Conservation (phyloP, 2,329 filamentous ascomycete genomes). For the Rhexocercosporidium sp. region DNA sequence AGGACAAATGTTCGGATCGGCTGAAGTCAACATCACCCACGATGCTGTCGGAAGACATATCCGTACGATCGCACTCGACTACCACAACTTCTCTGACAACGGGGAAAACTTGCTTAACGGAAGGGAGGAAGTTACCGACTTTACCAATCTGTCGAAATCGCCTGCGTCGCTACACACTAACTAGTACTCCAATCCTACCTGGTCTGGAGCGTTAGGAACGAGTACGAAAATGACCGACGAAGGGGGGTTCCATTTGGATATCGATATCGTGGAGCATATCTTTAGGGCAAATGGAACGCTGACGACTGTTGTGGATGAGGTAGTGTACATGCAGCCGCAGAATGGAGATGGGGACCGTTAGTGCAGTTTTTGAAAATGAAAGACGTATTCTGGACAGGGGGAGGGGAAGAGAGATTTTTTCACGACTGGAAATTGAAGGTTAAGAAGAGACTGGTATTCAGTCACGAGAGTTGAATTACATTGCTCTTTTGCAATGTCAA, state of each 20-base stretch:
- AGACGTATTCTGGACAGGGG: no score
- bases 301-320: slow-evolving; percentile 1
- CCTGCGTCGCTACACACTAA: slow-evolving; percentile 40
- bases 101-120: slow-evolving; percentile 43
- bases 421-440: no score
- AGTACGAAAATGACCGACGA: slow-evolving; percentile 47
- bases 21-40: slow-evolving; percentile 6
- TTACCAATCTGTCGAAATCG: slow-evolving; percentile 19
- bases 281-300: slow-evolving; percentile 49
- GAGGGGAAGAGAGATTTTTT: no score
- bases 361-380: no score
- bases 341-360: neutral
- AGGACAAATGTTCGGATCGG: slow-evolving; percentile 16
- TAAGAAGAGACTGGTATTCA: no score
- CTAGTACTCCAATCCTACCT: slow-evolving; percentile 48
- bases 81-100: slow-evolving; percentile 47
- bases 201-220: slow-evolving; percentile 38
- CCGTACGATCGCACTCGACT: slow-evolving; percentile 42
- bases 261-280: slow-evolving; percentile 47
- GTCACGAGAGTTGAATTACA: no score
- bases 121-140: slow-evolving; percentile 43
- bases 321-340: neutral
- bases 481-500: no score
- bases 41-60: slow-evolving; percentile 1
- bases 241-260: slow-evolving; percentile 47